phyloP scores from a whole-genome alignment of 169 alveolate genomes.

The Eimeria acervulina region DNA sequence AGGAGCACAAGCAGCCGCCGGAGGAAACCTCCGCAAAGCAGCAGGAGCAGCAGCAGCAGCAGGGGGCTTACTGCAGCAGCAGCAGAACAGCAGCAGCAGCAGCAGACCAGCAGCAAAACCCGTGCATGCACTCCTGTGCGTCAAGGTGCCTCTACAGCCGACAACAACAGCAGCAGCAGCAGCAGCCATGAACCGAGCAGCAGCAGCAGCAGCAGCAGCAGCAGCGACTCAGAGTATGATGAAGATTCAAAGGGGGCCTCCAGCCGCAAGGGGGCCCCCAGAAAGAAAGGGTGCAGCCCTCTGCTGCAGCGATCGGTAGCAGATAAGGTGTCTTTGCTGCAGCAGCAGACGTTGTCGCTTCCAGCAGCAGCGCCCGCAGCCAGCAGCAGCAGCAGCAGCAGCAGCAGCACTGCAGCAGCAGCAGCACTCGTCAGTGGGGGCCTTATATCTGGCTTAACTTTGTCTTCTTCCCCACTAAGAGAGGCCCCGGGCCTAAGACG shows the following conservation, averaged over 20 bases:
- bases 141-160: neutral
- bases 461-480: neutral
- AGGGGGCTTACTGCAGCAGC: neutral
- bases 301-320: neutral
- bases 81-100: neutral
- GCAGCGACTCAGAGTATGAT: slow-evolving; percentile 58
- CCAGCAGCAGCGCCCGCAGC: neutral
- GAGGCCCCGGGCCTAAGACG: neutral
- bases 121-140: neutral
- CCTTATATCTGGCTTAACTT: neutral
- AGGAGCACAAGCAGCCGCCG: slow-evolving; percentile 29
- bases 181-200: slow-evolving; percentile 9
- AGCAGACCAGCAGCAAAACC: neutral
- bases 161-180: slow-evolving; percentile 32
- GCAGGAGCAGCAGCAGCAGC: slow-evolving; percentile 3
- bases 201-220: slow-evolving; percentile 71
- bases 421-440: slow-evolving; percentile 53
- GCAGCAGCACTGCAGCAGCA: neutral
- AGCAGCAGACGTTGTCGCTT: neutral
- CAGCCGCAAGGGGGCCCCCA: slow-evolving; percentile 15
- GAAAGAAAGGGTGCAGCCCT: slow-evolving; percentile 2
- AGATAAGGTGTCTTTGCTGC: neutral
- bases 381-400: slow-evolving; percentile 40
- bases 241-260: neutral
- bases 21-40: slow-evolving; percentile 34